Evolutionary conservation across 2,329 filamentous ascomycete genomes (phyloP), one percentile per base, ranked within the genome.

Genomic region (Leptosphaerulina australis): DNA sequence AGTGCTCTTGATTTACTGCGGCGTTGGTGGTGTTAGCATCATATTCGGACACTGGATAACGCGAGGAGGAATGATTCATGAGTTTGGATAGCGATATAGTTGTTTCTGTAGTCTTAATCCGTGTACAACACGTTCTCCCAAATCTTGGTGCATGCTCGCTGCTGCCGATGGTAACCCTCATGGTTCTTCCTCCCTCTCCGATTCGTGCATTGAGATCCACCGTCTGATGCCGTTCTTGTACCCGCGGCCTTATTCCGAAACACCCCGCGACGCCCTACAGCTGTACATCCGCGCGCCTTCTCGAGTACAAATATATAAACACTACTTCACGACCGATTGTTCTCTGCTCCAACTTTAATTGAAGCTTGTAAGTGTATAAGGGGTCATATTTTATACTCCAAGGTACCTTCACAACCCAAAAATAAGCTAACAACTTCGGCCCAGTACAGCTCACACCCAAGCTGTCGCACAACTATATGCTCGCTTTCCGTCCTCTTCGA

Each of bases 11-110:
- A 49, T 58, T 52, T 39, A 29, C 48, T 44, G 43, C 24, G 51
- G 50, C 36, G 50, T 44, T 50, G 26, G 44, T 31, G 44, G 52
- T 30, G 30, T 58, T 34, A 26, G 17, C 9, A 44, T 56, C 15
- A 50, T 30, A 49, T 28, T 50, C 44, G 56, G 37, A 52, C 21
- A 34, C 44, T 44, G 41, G 22, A 35, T 50, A 44, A 54, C 39
- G 48, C 29, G 46, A 48, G 58, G 56, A 58, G 59, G 56, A 49
- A 63, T 52, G 60, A 66, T 53, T 62, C 35, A 64, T 57, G 63
- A 62, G 31, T 51, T 59, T 56, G 47, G 34, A 56, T 46, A 50
- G 44, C 50, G 50, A 53, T 48, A 44, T 44, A 33, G 36, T 49
- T 37, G 38, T 44, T 49, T 46, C 15, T 40, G 18, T 51, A 53